Evolutionary conservation across 225 moss, liverwort and hornwort species (phyloP), one percentile per base, ranked within the genome.

Genomic region (Polytrichum commune): DNA sequence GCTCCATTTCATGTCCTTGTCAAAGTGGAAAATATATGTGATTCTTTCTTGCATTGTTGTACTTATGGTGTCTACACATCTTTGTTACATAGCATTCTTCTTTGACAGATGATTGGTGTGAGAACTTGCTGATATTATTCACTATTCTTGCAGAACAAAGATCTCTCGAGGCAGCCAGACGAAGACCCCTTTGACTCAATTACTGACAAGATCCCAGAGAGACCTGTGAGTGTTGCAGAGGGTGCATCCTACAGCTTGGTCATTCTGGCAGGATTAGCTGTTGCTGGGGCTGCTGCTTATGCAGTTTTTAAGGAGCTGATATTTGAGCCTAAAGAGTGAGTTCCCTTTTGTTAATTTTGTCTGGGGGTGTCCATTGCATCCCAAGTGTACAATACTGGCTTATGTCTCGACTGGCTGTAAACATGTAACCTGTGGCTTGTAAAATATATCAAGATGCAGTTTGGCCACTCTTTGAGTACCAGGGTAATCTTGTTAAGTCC

Each of bases 131-230:
- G 23, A 75, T 25, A 22, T 46, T 66, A 22, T 72, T 46, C 53
- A 22, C 70, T 54, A 29, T 4, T 5, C 7, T 63, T 81, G 77
- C 84, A 88, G 84, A 80, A 53, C 58, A 88, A 85, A 82, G 78
- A 60, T 63, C 63, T 88, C 46, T 82, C 71, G 23, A 88, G 71
- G 69, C 78, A 85, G 75, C 38, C 75, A 67, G 88, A 90, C 54
- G 98, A 93, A 71, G 95, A 99, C 68, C 95, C 95, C 27, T 99
- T 99, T 54, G 98, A 95, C 72, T 77, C 98, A 8, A 72, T 99
- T 61, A 99, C 98, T 26, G 98, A 99, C 81, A 99, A 95, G 81
- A 91, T 99, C 70, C 98, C 98, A 1, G 95, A 93, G 79, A 90
- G 67, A 83, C 95, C 98, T 68, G 95, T 99, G 76, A 89, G 72